Conservation (phyloP, 75 land plant genomes). For the Sequoiadendron giganteum region DNA sequence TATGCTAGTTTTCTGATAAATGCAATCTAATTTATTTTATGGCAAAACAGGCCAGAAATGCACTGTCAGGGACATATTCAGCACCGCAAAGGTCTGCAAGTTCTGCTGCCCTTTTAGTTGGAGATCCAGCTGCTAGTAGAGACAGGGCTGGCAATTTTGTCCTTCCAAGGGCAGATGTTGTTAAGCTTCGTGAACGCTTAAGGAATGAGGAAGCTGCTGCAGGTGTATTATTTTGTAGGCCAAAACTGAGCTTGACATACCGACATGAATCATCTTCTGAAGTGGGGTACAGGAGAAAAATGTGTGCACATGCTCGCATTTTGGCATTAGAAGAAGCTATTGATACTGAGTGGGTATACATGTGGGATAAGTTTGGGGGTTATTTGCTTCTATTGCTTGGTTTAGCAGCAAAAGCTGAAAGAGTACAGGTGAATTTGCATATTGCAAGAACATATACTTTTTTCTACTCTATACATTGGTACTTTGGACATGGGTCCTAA, state of each 20-base stretch:
- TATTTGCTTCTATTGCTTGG: slow-evolving; percentile 96
- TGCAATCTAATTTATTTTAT: neutral
- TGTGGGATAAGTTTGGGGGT: slow-evolving; percentile 99
- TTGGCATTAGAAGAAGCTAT: slow-evolving; percentile 97
- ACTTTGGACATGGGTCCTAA: neutral
- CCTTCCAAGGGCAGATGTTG: slow-evolving; percentile 95
- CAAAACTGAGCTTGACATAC: slow-evolving; percentile 33
- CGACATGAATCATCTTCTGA: slow-evolving; percentile 62
- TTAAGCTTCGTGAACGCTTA: slow-evolving; percentile 91
- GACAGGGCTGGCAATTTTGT: slow-evolving; percentile 98
- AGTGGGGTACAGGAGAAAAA: slow-evolving; percentile 69
- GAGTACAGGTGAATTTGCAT: slow-evolving; percentile 70
- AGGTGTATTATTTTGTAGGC: slow-evolving; percentile 61
- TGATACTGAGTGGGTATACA: slow-evolving; percentile 99
- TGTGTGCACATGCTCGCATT: slow-evolving; percentile 98
- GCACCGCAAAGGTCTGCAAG: slow-evolving; percentile 99
- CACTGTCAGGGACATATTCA: slow-evolving; percentile 95
- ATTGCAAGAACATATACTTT: neutral
- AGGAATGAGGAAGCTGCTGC: slow-evolving; percentile 95
- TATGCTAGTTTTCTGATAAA: neutral
- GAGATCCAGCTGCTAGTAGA: slow-evolving; percentile 80
- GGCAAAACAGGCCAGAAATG: slow-evolving; percentile 85
- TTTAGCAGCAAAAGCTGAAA: slow-evolving; percentile 93
- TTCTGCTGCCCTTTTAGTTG: slow-evolving; percentile 95
- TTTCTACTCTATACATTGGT: neutral